Evolutionary conservation across 2,329 filamentous ascomycete species (phyloP), one percentile per base, ranked within the genome.

Genomic region (Cladobotryum protrusum): DNA sequence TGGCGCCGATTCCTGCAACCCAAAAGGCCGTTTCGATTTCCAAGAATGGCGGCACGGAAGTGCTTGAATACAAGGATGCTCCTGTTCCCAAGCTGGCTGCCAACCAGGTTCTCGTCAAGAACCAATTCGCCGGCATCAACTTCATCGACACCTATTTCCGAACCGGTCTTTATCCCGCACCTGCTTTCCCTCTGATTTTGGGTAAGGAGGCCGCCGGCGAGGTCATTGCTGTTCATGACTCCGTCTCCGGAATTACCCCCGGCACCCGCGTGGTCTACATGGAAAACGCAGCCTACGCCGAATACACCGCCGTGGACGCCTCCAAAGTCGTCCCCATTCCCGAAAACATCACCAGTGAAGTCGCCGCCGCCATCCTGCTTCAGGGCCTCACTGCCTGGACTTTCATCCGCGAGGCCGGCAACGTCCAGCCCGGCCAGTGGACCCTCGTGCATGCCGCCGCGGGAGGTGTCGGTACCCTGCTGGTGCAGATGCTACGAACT

Each of bases 131-230:
- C 44, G 91, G 90, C 52, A 74, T 96, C 54, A 96, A 96, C 71
- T 96, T 80, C 71, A 95, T 96, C 61, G 91, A 96, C 69, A 95
- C 74, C 36, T 95, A 96, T 71, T 95, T 91, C 78, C 89, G 91
- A 65, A 82, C 79, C 12, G 91, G 91, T 11, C 79, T 95, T 45
- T 96, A 96, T 74, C 72, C 76, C 11, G 72, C 83, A 1, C 77
- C 86, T 1, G 41, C 52, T 2, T 82, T 87, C 59, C 91, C 90
- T 4, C 78, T 87, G 59, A 83, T 85, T 45, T 83, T 92, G 17
- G 90, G 91, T 54, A 85, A 86, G 60, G 91, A 96, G 72, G 87
- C 78, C 52, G 78, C 82, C 51, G 90, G 91, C 53, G 82, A 77
- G 37, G 71, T 96, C 55, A 81, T 83, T 37, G 74, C 83, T 24